These are phyloP conservation scores for Aegilops tauschii DNA, from an alignment of 176 grass and related monocot species.

Conservation along the genomic window DNA sequence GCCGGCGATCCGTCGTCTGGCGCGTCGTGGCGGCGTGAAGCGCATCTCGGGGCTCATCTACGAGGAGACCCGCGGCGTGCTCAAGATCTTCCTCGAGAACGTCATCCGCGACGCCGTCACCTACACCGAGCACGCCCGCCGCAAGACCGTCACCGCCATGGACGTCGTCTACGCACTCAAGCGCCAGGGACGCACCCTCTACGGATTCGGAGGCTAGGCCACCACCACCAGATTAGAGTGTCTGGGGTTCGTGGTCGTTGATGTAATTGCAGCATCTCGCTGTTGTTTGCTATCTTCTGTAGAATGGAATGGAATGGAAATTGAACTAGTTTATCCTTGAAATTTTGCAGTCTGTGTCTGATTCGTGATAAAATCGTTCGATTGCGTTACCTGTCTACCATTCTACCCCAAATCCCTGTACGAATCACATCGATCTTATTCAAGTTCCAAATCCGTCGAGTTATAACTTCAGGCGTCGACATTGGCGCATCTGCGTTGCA, in stretches of 20 bases:
- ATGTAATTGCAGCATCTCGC: background rate
- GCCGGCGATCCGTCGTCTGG: constrained; percentile 79
- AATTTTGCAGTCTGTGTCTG: too few relatives aligned
- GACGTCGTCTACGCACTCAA: background rate
- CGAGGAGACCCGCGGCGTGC: constrained; percentile 63
- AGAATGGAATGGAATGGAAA: background rate
- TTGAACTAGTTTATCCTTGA: background rate
- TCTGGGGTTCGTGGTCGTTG: background rate
- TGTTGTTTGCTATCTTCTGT: background rate
- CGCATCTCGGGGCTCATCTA: constrained; percentile 92
- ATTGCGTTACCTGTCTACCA: too few relatives aligned
- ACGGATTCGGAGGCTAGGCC: constrained; percentile 65
- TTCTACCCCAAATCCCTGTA: too few relatives aligned
- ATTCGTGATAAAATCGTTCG: too few relatives aligned
- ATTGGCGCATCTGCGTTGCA: background rate
- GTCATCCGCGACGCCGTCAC: background rate
- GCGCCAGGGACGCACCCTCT: background rate
- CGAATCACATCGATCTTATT: too few relatives aligned
- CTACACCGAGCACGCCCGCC: background rate
- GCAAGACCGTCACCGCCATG: background rate
- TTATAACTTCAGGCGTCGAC: too few relatives aligned
- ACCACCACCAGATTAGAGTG: background rate
- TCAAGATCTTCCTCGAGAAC: background rate
- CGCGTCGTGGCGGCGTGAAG: constrained; percentile 81
- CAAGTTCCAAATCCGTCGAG: too few relatives aligned